Evolutionary conservation across 164 flowering plant species (phyloP).

Genomic region (Vitis riparia): DNA sequence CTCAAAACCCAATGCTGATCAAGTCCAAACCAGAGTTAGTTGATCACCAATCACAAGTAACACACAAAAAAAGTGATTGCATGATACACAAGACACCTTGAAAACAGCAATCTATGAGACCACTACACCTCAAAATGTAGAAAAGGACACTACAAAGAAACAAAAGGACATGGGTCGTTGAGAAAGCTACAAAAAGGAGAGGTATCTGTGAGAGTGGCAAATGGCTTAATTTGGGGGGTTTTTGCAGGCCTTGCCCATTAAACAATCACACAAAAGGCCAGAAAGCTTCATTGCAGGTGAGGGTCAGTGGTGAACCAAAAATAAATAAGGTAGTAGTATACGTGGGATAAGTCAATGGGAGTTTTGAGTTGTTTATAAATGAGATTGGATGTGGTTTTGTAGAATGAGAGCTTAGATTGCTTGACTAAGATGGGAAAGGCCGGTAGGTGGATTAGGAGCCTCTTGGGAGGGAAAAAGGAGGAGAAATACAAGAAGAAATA

Average conservation of each 20-base stretch:
- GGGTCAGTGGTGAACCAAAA: not conserved
- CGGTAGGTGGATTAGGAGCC: conserved; percentile 62
- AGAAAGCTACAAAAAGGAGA: conserved; percentile 6
- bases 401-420: no score
- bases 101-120: no score
- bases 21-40: no score
- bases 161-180: not conserved
- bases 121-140: no score
- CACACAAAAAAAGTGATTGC: no score
- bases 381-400: no score
- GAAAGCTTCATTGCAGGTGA: conserved; percentile 1
- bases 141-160: not conserved
- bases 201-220: conserved; percentile 31
- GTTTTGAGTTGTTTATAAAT: not conserved
- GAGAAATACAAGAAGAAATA: conserved; percentile 26
- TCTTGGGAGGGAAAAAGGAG: conserved; percentile 40
- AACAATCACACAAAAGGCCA: conserved; percentile 3
- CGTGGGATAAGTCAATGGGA: not conserved
- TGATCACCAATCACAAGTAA: not conserved
- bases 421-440: conserved; percentile 59
- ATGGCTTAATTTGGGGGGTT: conserved; percentile 29
- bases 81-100: not conserved
- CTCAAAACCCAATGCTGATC: no score
- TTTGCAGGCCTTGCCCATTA: conserved; percentile 42
- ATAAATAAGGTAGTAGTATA: not conserved